A percentile compares a stretch with the other conserved stretches of the same genome.
Conservation (phyloP, 441 rosid species). For the Gossypium aridum region DNA sequence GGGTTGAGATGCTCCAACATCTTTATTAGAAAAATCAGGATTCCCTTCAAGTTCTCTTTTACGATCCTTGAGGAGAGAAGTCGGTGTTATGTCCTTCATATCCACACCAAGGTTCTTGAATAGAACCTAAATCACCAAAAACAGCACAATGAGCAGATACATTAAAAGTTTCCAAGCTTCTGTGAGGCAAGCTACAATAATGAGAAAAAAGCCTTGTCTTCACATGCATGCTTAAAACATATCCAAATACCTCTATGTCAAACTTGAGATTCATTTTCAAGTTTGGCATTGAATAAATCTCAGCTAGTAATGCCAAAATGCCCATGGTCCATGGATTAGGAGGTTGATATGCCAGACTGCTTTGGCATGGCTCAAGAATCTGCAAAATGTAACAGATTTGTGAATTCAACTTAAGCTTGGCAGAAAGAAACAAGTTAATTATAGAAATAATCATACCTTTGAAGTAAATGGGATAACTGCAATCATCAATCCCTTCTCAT, state of each 20-base stretch:
- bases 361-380: constrained; percentile 95
- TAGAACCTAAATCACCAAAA: constrained; percentile 52
- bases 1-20: constrained; percentile 67
- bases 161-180: not conserved
- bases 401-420: constrained; percentile 11
- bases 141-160: not conserved
- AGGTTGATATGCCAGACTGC: constrained; percentile 92
- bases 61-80: constrained; percentile 89
- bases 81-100: constrained; percentile 83
- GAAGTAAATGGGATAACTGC: constrained; percentile 99
- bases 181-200: constrained; percentile 2
- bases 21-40: constrained; percentile 97
- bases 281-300: constrained; percentile 96
- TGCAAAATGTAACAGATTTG: constrained; percentile 23
- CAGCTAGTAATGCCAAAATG: constrained; percentile 88
- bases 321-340: constrained; percentile 99
- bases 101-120: constrained; percentile 93
- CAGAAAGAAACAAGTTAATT: constrained; percentile 10
- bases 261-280: constrained; percentile 98
- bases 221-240: not conserved
- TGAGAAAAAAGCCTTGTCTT: not conserved
- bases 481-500: constrained; percentile 98
- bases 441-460: constrained; percentile 47
- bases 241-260: constrained; percentile 83
- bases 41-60: constrained; percentile 93